Evolutionary conservation across 1,284 basidiomycete genomes (phyloP).

Genomic region (Pisolithus thermaeus): DNA sequence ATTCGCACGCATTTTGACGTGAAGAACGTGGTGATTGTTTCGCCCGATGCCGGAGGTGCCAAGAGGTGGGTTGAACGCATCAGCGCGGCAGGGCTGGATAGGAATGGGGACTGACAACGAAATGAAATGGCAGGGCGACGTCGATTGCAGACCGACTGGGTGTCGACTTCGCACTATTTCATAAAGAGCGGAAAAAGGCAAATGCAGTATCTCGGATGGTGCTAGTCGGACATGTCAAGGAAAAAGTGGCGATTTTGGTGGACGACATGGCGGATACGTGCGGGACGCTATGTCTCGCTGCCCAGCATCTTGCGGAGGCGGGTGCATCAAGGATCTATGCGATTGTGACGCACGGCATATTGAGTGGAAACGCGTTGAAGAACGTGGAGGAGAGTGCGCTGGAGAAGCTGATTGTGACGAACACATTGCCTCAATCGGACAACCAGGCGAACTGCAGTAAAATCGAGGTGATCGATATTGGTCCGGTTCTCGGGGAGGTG

Average conservation of each 20-base stretch:
- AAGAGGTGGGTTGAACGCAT: slow-evolving; percentile 65
- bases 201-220: slow-evolving; percentile 99
- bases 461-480: slow-evolving; percentile 95
- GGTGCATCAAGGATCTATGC: slow-evolving; percentile 86
- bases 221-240: slow-evolving; percentile 90
- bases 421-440: slow-evolving; percentile 89
- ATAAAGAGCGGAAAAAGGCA: slow-evolving; percentile 99
- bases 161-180: slow-evolving; percentile 98
- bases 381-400: slow-evolving; percentile 70
- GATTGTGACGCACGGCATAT: slow-evolving; percentile 96
- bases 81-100: not conserved
- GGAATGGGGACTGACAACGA: slow-evolving; percentile 7
- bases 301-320: slow-evolving; percentile 84
- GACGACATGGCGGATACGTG: slow-evolving; percentile 99
- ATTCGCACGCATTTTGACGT: slow-evolving; percentile 90
- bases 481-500: slow-evolving; percentile 93
- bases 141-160: slow-evolving; percentile 96
- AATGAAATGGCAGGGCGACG: slow-evolving; percentile 65
- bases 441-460: slow-evolving; percentile 78
- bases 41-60: slow-evolving; percentile 97
- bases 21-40: slow-evolving; percentile 91
- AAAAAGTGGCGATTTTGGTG: slow-evolving; percentile 95
- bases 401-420: slow-evolving; percentile 97
- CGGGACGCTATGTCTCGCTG: slow-evolving; percentile 92
- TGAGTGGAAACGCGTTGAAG: slow-evolving; percentile 84